Conservation (phyloP, 257 asterid genomes). For the Salvia rosmarinus region DNA sequence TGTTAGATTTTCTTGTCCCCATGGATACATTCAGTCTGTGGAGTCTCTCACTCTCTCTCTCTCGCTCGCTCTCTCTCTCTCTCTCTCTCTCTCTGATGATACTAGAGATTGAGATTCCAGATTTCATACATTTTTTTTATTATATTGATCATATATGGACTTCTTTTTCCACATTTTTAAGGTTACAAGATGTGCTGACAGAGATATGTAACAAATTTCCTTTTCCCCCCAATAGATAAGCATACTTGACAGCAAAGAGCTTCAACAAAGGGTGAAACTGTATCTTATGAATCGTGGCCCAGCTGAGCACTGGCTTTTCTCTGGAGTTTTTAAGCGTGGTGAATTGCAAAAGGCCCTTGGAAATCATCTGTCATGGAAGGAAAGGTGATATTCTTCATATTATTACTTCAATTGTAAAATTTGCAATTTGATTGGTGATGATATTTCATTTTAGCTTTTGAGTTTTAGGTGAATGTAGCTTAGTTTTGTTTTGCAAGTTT, state of each 20-base stretch:
- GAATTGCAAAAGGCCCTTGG: slow-evolving; percentile 94
- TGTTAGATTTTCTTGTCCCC: background rate
- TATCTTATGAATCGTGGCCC: slow-evolving; percentile 80
- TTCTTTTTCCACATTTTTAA: background rate
- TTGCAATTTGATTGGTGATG: slow-evolving; percentile 11
- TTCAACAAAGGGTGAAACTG: slow-evolving; percentile 80
- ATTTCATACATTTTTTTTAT: background rate
- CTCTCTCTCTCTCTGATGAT: slow-evolving; percentile 1
- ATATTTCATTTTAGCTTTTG: slow-evolving; percentile 6
- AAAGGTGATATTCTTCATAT: slow-evolving; percentile 61
- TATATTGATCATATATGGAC: background rate
- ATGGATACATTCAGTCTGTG: slow-evolving; percentile 1
- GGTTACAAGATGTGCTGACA: slow-evolving; percentile 12
- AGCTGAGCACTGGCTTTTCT: slow-evolving; percentile 91
- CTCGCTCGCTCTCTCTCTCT: background rate
- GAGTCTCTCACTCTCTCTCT: background rate
- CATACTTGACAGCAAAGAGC: slow-evolving; percentile 92
- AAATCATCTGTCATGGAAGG: slow-evolving; percentile 93
- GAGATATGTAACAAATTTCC: slow-evolving; percentile 9
- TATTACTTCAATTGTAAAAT: slow-evolving; percentile 5
- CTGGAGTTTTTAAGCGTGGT: slow-evolving; percentile 83
- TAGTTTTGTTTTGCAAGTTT: background rate
- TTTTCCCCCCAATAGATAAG: slow-evolving; percentile 55
- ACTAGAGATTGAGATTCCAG: background rate
- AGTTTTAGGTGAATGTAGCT: slow-evolving; percentile 9